Evolutionary conservation across 2,329 filamentous ascomycete genomes (phyloP), one percentile per base, ranked within the genome.

Genomic region (Epicoccum nigrum): DNA sequence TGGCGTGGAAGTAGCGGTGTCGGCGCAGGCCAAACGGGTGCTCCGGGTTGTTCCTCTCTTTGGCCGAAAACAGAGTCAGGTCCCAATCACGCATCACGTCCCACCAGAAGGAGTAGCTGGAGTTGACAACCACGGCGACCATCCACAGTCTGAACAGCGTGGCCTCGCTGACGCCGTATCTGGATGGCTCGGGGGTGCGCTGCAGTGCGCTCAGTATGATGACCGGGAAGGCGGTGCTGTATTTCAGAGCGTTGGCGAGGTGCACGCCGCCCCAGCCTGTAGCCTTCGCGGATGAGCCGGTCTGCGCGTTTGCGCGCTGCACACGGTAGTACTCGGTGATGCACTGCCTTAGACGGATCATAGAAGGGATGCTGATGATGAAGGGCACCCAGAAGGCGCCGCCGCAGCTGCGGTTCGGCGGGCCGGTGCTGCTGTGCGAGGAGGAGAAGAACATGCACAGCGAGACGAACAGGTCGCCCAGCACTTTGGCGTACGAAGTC

Each of bases 61-160:
- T 75, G 12, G 79, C 71, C 2, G 87, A 84, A 68, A 97, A 89
- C 12, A 97, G 81, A 0, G 88, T 90, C 56, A 99, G 80, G 69
- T 97, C 94, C 94, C 94, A 99, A 79, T 99, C 94, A 77, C 92
- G 94, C 47, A 90, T 83, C 23, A 97, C 86, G 67, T 99, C 94
- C 94, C 94, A 99, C 80, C 94, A 99, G 78, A 97, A 97, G n/a
- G 89, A 92, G 76, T 96, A 99, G 35, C 89, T 79, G 12, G 90
- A 95, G 73, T 99, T 97, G 64, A 94, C 69, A 27, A 91, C 77
- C 23, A 90, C 88, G 34, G 88, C 88, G 28, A 82, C 74, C 23
- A 95, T 77, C 83, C 83, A 80, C 58, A 84, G 67, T 35, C 81
- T 77, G 62, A 81, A 82, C 33, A 86, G 70, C 0, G 76, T 77